Base-by-base conservation (phyloP, 768 basidiomycete species). In the Zangia roseola region DNA sequence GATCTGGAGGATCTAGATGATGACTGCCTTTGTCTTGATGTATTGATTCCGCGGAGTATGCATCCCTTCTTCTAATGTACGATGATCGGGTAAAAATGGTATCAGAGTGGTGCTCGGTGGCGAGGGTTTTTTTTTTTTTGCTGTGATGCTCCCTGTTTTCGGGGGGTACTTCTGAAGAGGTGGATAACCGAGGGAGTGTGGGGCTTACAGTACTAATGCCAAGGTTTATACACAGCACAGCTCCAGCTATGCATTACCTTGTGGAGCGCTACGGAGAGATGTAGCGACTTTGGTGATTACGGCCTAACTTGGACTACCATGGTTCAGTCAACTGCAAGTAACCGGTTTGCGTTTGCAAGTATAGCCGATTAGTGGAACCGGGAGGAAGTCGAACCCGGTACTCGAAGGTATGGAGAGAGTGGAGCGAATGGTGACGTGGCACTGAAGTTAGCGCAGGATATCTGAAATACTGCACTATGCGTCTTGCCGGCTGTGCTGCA, bases 221-320 rank as follows among this genome's bases (percentile, higher is more conserved):
- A 30, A 31, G 37, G 28, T 34, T 36, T 42, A 36, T 24, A 20
- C 42, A 16, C 43, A 33, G 14, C 33, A 30, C 20, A 30, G 2
- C 12, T 30, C 39, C 33, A 25, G 42, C 12, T 17, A 28, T 33
- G 31, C 28, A 19, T n/a, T 21, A 34, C 17, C 59, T 47, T 41
- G 58, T 57, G 59, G 58, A 61, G 58, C 33, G 16, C 16, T 50
- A 33, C 23, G 56, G 43, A 44, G 25, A 39, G 31, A 24, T 12
- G 24, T 45, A 36, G 23, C 46, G 35, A 36, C 36, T 40, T 50
- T 40, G 36, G 37, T 5, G 45, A 47, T 38, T 35, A 28, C 31
- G 45, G 42, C 28, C 24, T 24, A 23, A 36, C n/a, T n/a, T n/a
- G n/a, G n/a, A n/a, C n/a, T n/a, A n/a, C n/a, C n/a, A n/a, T n/a